Conservation (phyloP, 768 basidiomycete species). For the Lentinus tigrinus region DNA sequence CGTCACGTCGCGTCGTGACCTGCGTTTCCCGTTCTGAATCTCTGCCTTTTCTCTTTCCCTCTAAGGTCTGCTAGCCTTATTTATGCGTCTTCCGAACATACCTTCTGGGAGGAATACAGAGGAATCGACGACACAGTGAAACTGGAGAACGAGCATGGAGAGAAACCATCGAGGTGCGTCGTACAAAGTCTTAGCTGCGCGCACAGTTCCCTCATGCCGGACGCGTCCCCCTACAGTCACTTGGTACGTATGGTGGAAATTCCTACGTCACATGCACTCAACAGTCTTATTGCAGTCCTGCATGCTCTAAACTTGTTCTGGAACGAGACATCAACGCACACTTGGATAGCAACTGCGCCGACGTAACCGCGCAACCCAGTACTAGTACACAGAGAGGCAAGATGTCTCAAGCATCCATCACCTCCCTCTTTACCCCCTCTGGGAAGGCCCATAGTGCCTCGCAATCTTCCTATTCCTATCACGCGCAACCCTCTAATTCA, state of each 20-base stretch:
- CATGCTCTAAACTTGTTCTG: constrained; percentile 22
- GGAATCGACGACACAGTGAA: too few relatives aligned
- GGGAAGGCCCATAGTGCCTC: neutral
- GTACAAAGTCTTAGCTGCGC: neutral
- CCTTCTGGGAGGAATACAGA: neutral
- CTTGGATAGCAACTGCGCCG: constrained; percentile 26
- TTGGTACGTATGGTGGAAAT: neutral
- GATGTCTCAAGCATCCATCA: constrained; percentile 18
- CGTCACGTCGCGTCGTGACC: neutral
- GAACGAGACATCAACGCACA: constrained; percentile 28
- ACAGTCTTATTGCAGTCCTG: constrained; percentile 18
- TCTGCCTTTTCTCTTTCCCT: neutral
- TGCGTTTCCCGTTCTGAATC: too few relatives aligned
- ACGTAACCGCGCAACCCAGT: neutral
- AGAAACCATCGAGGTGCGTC: neutral
- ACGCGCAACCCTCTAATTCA: constrained; percentile 1
- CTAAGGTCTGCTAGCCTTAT: too few relatives aligned
- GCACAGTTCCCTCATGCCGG: neutral
- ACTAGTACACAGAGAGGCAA: constrained; percentile 3
- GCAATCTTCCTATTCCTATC: constrained; percentile 1
- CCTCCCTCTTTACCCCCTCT: constrained; percentile 21
- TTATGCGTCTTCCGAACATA: too few relatives aligned
- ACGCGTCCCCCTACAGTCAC: constrained; percentile 1
- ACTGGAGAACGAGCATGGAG: neutral
- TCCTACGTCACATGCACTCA: neutral